These are phyloP conservation scores for Forsythia viridissima DNA, from an alignment of 257 asterid genomes.

Conservation along the genomic window DNA sequence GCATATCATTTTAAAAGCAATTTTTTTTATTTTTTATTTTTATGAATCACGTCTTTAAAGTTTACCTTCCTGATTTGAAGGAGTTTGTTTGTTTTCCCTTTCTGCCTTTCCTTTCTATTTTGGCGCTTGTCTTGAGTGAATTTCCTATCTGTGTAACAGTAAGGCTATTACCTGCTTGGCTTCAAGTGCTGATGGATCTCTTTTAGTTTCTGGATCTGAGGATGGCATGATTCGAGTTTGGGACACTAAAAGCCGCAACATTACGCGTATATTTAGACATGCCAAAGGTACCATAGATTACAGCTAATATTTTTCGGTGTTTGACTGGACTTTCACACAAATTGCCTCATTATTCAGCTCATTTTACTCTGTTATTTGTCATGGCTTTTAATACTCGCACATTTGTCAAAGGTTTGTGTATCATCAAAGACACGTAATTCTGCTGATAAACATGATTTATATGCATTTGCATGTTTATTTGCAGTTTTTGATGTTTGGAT, in stretches of 20 bases:
- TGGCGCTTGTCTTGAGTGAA: slow-evolving; percentile 19
- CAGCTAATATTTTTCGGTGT: background rate
- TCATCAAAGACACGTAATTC: background rate
- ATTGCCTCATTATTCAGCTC: background rate
- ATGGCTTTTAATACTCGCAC: background rate
- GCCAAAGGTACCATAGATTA: slow-evolving; percentile 59
- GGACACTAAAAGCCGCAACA: slow-evolving; percentile 72
- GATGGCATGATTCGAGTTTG: slow-evolving; percentile 92
- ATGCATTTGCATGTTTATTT: background rate
- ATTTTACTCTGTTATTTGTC: background rate
- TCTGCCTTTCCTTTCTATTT: background rate
- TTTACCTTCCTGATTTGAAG: slow-evolving; percentile 17
- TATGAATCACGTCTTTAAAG: background rate
- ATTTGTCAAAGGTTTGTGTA: background rate
- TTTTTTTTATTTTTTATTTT: background rate
- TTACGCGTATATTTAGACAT: slow-evolving; percentile 61
- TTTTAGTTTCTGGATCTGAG: slow-evolving; percentile 83
- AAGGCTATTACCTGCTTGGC: slow-evolving; percentile 90
- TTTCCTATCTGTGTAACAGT: slow-evolving; percentile 50
- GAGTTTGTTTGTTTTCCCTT: slow-evolving; percentile 9
- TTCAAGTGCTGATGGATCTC: slow-evolving; percentile 63
- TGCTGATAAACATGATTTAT: background rate
- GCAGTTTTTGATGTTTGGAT: background rate
- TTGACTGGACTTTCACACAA: background rate
- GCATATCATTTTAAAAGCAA: background rate